These are phyloP conservation scores for Clonostachys chloroleuca DNA, from an alignment of 2,329 filamentous ascomycete species.

Conservation along the genomic window DNA sequence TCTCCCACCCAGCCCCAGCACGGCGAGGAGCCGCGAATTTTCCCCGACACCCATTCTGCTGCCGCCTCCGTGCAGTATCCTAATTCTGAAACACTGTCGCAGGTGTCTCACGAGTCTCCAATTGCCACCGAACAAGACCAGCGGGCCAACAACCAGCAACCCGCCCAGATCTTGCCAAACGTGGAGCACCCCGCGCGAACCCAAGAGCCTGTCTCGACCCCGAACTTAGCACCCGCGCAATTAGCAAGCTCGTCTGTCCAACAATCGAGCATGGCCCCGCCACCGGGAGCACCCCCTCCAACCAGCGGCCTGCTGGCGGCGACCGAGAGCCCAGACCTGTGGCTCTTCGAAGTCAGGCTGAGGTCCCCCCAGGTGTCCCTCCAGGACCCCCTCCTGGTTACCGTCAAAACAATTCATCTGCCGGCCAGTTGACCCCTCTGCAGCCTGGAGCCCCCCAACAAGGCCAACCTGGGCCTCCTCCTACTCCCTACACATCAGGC, in stretches of 20 bases:
- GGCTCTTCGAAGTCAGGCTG: conserved; percentile 29
- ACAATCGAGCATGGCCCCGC: conserved; percentile 41
- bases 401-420: conserved; percentile 37
- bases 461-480: conserved; percentile 17
- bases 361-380: conserved; percentile 8
- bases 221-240: conserved; percentile 19
- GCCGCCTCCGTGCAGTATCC: conserved; percentile 16
- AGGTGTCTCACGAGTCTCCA: conserved; percentile 58
- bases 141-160: conserved; percentile 31
- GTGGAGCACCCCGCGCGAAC: conserved; percentile 30
- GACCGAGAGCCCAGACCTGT: conserved; percentile 35
- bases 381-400: conserved; percentile 45
- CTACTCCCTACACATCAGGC: conserved; percentile 29
- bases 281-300: conserved; percentile 34
- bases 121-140: conserved; percentile 40
- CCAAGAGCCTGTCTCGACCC: conserved; percentile 22
- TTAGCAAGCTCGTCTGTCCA: conserved; percentile 16
- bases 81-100: conserved; percentile 57
- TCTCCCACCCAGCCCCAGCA: conserved; percentile 20
- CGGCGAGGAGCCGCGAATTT: conserved; percentile 24
- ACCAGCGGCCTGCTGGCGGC: conserved; percentile 42
- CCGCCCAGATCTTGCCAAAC: conserved; percentile 36
- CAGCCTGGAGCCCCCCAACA: conserved; percentile 17
- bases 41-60: conserved; percentile 26
- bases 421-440: conserved; percentile 36